Evolutionary conservation across 169 alveolate genomes (phyloP).

Genomic region (Plasmodium malariae): DNA sequence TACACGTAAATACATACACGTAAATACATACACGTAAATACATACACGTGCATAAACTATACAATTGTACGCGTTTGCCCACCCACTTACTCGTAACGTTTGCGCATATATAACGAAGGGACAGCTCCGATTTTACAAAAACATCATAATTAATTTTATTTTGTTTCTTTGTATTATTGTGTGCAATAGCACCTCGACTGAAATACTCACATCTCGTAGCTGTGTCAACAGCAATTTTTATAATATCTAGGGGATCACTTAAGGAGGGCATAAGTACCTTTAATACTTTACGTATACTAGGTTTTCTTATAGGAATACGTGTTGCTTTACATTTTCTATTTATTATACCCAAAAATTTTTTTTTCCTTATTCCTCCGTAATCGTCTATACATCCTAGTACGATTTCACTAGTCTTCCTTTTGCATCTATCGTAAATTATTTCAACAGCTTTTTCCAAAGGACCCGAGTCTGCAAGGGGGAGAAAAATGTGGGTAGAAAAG

Average conservation of each 20-base stretch:
- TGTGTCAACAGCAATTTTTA: constrained; percentile 81
- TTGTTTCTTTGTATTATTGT: constrained; percentile 1
- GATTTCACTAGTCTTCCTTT: constrained; percentile 18
- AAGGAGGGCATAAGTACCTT: constrained; percentile 79
- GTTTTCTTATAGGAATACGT: constrained; percentile 33
- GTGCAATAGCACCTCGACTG: neutral
- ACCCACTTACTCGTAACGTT: constrained; percentile 41
- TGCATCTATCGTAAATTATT: constrained; percentile 30
- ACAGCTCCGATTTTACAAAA: constrained; percentile 54
- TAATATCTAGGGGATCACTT: constrained; percentile 82
- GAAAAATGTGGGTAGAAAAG: neutral
- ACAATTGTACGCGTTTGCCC: neutral
- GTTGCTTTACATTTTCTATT: constrained; percentile 77
- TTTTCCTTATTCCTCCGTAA: constrained; percentile 41
- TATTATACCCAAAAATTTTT: constrained; percentile 11
- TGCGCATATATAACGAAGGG: constrained; percentile 61
- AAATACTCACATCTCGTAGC: constrained; percentile 80
- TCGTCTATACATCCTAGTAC: constrained; percentile 62
- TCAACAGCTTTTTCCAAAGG: constrained; percentile 61
- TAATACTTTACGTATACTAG: constrained; percentile 65
- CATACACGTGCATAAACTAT: neutral
- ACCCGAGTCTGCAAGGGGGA: constrained; percentile 15
- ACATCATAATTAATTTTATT: constrained; percentile 38
- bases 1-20: neutral
- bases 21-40: neutral